Percentiles rank a stretch among this genome's conserved stretches.
These are phyloP conservation scores for Leccinum fuscescens DNA, from an alignment of 1,284 basidiomycete genomes.

Conservation along the genomic window DNA sequence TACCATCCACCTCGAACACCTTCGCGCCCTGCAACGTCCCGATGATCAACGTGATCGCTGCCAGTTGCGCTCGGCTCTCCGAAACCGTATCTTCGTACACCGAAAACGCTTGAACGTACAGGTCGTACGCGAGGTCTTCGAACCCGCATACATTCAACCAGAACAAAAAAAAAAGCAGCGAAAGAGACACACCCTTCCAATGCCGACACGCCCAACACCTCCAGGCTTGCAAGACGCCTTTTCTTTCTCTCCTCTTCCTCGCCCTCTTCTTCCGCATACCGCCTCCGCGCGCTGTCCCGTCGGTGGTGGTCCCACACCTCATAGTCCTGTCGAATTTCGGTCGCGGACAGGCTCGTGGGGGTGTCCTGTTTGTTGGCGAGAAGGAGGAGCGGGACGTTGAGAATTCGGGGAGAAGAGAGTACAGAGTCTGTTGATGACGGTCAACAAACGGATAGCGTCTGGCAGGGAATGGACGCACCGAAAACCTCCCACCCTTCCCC, in stretches of 20 bases:
- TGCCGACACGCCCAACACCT: constrained; percentile 89
- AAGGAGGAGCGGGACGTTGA: constrained; percentile 83
- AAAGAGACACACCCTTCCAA: constrained; percentile 72
- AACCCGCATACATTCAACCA: not conserved
- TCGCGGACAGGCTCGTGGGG: constrained; percentile 73
- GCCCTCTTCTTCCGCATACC: constrained; percentile 21
- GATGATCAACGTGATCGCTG: too few relatives aligned
- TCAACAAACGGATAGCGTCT: constrained; percentile 17
- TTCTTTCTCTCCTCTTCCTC: constrained; percentile 51
- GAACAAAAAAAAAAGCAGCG: not conserved
- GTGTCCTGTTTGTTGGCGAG: constrained; percentile 93
- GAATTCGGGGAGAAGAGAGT: constrained; percentile 79
- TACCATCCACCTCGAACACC: too few relatives aligned
- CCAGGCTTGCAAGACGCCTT: constrained; percentile 78
- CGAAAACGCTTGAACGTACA: too few relatives aligned
- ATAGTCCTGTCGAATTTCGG: constrained; percentile 87
- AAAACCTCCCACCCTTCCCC: constrained; percentile 94
- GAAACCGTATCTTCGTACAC: too few relatives aligned
- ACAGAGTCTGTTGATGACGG: constrained; percentile 62
- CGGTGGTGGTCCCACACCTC: constrained; percentile 84
- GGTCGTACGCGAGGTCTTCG: too few relatives aligned
- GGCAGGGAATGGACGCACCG: constrained; percentile 51
- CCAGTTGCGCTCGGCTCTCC: too few relatives aligned
- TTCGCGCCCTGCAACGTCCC: too few relatives aligned
- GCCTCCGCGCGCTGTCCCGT: constrained; percentile 58